Base-by-base conservation (phyloP, 1,284 basidiomycete species). In the Nidula niveotomentosa region DNA sequence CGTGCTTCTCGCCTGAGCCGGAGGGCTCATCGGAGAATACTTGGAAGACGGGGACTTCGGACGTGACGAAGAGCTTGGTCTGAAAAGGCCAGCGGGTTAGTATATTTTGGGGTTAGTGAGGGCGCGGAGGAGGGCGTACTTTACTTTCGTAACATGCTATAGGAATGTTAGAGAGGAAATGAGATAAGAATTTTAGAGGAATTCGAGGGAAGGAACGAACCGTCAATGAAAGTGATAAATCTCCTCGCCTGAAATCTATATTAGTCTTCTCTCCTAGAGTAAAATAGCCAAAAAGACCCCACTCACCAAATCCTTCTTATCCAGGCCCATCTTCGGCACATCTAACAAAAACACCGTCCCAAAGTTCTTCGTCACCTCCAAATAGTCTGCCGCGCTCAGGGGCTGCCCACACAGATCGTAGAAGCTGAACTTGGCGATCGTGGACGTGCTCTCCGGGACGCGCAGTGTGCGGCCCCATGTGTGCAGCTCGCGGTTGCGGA, bases 181-280 rank as follows among this genome's bases (percentile, higher is more conserved):
- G 35, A 39, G 44, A 48, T 46, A 3, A 36, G 2, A 33, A 34
- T 37, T 9, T 35, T 3, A 35, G 8, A 51, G 45, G 8, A 18
- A 15, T 36, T 36, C 51, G 53, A n/a, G 23, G 23, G 10, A 12
- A 18, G 49, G 13, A 49, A 76, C 80, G 64, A 62, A 81, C 91
- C 93, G 76, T 99, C 96, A 65, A 99, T 90, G 65, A 98, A 98
- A 0, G 96, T 97, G 70, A 99, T 99, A 69, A 99, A 98, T 56
- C 97, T 79, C 56, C 96, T 79, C 6, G 95, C 95, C 89, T 91
- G 56, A 17, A 60, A 13, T 41, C 30, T 3, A 6, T n/a, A 17
- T 30, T 30, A 30, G 30, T 5, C 23, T 12, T 41, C 39, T 12
- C 12, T 41, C 10, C 39, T 17, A 6, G 39, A 41, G 17, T 12